Evolutionary conservation across 1,284 basidiomycete genomes (phyloP).

Genomic region (Apiotrichum siamense): DNA sequence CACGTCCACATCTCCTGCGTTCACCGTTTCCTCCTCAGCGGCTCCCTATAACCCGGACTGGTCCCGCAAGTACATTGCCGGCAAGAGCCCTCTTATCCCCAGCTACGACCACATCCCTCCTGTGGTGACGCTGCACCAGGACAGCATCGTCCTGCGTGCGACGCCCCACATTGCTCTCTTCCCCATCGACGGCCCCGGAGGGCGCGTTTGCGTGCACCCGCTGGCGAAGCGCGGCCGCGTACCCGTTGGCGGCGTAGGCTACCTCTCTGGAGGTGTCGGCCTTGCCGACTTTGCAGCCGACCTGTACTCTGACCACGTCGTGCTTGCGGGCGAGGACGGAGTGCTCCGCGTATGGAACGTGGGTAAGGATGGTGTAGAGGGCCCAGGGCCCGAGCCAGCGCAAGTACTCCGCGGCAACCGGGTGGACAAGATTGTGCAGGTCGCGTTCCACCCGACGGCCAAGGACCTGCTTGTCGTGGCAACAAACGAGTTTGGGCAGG

Average conservation of each 20-base stretch:
- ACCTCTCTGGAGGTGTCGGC: slow-evolving; percentile 42
- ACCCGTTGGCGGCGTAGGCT: slow-evolving; percentile 36
- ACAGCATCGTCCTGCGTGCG: slow-evolving; percentile 41
- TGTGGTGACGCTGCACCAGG: slow-evolving; percentile 44
- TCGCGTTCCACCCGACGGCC: slow-evolving; percentile 47
- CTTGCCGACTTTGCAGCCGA: slow-evolving; percentile 47
- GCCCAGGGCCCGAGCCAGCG: slow-evolving; percentile 32
- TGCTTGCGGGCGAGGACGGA: slow-evolving; percentile 48
- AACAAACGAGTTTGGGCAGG: slow-evolving; percentile 45
- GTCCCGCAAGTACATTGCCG: slow-evolving; percentile 49
- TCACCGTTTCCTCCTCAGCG: neutral
- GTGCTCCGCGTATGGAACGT: slow-evolving; percentile 44
- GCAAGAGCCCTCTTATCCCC: slow-evolving; percentile 48
- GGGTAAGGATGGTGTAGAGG: slow-evolving; percentile 29
- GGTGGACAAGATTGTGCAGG: slow-evolving; percentile 45
- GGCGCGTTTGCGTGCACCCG: slow-evolving; percentile 47
- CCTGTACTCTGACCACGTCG: slow-evolving; percentile 36
- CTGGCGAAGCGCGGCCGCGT: slow-evolving; percentile 45
- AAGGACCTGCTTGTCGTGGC: slow-evolving; percentile 42
- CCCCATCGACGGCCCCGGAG: slow-evolving; percentile 49
- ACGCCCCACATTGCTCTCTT: slow-evolving; percentile 43
- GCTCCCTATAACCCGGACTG: slow-evolving; percentile 33
- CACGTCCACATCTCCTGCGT: too few species aligned
- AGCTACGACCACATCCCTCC: slow-evolving; percentile 48
- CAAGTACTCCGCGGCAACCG: slow-evolving; percentile 28